Evolutionary conservation across 768 basidiomycete genomes (phyloP), one percentile per base, ranked within the genome.

Genomic region (Phylloporus scabripes): DNA sequence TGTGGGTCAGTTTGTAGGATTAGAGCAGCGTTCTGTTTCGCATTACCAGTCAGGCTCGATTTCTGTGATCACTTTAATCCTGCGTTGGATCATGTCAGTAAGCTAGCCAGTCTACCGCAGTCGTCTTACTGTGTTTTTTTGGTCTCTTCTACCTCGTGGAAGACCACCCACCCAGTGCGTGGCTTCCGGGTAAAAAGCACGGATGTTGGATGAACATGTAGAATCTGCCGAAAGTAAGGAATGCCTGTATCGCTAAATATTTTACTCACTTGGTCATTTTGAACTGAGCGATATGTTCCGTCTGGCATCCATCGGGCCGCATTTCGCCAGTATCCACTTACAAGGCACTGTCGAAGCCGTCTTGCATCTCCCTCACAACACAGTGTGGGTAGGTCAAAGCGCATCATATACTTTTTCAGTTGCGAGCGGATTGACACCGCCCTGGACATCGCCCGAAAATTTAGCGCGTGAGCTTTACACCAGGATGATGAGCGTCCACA

Each of bases 71-170:
- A 97, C 85, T 20, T 88, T 81, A 61, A 99, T 96, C 63, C 96
- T 92, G 51, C 4, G 14, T 31, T 9, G 11, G 12, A 21, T 46
- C 23, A 43, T 15, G 38, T 56, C 45, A 67, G 51, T 48, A 46
- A 42, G n/a, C 23, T n/a, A 37, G 7, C n/a, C 6, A 7, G 20
- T 10, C 7, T 8, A 32, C n/a, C 32, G 20, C 1, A 23, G 23
- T 17, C 20, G 37, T 65, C 87, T 59, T 58, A 90, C 89, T 90
- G 94, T 36, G 83, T 84, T 63, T 93, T 96, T 56, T 92, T 94
- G 0, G 96, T 97, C 67, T 98, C 95, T 60, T 97, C 86, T 72
- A 96, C 83, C 64, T 97, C 93, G 59, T 97, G 92, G 61, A 85
- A 97, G 8, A 99, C 74, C 4, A 99, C 89, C 91, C 92, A 97